Conservation (phyloP, 768 basidiomycete species). For the Gyrodon lividus region DNA sequence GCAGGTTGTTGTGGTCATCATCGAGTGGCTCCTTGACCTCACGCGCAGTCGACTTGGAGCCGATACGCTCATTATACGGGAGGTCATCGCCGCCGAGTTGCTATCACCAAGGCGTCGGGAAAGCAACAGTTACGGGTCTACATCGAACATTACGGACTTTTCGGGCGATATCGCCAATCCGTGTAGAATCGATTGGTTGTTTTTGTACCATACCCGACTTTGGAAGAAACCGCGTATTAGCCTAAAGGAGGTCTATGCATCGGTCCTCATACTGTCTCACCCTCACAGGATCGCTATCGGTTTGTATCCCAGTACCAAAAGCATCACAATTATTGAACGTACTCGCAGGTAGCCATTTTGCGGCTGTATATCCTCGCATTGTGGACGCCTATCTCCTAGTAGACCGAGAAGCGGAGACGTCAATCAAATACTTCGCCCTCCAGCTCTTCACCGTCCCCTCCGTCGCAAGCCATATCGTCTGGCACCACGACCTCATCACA, state of each 20-base stretch:
- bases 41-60: constrained; percentile 68
- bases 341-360: constrained; percentile 72
- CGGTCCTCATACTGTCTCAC: constrained; percentile 66
- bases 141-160: constrained; percentile 36
- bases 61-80: constrained; percentile 66
- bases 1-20: constrained; percentile 76
- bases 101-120: constrained; percentile 60
- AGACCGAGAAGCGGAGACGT: constrained; percentile 93
- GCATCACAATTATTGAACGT: constrained; percentile 4
- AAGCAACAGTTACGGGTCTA: constrained; percentile 42
- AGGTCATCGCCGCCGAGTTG: constrained; percentile 70
- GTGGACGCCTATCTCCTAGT: constrained; percentile 90
- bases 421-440: constrained; percentile 89
- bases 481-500: constrained; percentile 68
- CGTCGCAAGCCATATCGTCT: constrained; percentile 75
- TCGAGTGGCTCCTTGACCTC: constrained; percentile 83
- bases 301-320: constrained; percentile 36
- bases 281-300: constrained; percentile 78
- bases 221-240: constrained; percentile 85
- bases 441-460: constrained; percentile 93
- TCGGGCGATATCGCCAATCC: constrained; percentile 45
- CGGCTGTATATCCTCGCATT: constrained; percentile 79
- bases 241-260: constrained; percentile 80
- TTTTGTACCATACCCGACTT: constrained; percentile 77
- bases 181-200: constrained; percentile 69